A percentile compares a stretch with the other conserved stretches of the same genome.
These are phyloP conservation scores for Taphrina wiesneri DNA, from an alignment of 1,139 yeast species.

Conservation along the genomic window DNA sequence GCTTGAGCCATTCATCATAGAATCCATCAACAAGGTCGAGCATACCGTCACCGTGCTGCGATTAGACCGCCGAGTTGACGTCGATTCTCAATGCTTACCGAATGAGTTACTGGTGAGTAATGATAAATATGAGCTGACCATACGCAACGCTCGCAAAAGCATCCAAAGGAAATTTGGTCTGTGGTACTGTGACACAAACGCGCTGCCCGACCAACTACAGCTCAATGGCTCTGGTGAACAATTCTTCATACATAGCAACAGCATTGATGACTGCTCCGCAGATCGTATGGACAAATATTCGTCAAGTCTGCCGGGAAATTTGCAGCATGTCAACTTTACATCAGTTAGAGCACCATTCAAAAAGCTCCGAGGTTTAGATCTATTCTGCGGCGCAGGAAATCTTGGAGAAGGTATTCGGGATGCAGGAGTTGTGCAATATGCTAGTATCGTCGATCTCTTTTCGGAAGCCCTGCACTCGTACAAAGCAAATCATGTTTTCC, in stretches of 20 bases:
- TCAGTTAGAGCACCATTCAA: background rate
- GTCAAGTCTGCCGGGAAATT: background rate
- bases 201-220: background rate
- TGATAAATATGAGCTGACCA: background rate
- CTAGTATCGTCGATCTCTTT: constrained; percentile 6
- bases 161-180: background rate
- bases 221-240: constrained; percentile 5
- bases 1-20: background rate
- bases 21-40: background rate
- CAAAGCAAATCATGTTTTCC: background rate
- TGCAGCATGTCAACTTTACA: background rate
- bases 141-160: background rate
- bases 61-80: background rate
- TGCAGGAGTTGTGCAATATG: constrained; percentile 12
- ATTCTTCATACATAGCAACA: background rate
- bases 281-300: background rate
- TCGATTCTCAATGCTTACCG: background rate
- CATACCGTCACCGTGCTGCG: background rate
- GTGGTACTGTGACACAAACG: background rate
- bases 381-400: constrained; percentile 22
- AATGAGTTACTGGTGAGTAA: background rate
- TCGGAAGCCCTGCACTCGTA: constrained; percentile 10
- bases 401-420: constrained; percentile 12
- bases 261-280: background rate
- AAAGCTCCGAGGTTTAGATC: constrained; percentile 10